Conservation (phyloP, 148 eudicot species). For the Salicornia ramosissima region DNA sequence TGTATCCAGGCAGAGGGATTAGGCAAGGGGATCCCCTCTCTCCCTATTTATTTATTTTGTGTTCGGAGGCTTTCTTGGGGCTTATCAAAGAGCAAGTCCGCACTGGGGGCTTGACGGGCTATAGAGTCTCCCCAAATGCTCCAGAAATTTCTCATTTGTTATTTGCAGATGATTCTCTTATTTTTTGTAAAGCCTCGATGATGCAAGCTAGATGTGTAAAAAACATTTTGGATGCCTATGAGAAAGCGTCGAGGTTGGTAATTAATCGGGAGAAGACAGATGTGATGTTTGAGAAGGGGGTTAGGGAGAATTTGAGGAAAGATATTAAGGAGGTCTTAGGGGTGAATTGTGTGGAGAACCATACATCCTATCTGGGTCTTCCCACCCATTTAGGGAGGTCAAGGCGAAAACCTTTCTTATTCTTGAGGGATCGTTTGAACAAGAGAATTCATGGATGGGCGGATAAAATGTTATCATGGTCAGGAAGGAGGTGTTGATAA, state of each 20-base stretch:
- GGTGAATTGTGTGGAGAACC: background rate
- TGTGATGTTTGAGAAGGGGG: background rate
- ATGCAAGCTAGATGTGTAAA: no score
- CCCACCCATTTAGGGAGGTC: background rate
- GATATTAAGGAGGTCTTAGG: background rate
- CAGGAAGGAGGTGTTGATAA: background rate
- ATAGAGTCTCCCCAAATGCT: background rate
- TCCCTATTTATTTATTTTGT: no score
- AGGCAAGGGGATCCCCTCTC: background rate
- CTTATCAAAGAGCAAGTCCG: background rate
- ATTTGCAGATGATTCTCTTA: no score
- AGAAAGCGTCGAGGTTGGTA: background rate
- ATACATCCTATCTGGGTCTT: background rate
- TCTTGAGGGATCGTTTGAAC: background rate
- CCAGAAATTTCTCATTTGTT: background rate
- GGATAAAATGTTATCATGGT: no score
- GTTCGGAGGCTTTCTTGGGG: background rate
- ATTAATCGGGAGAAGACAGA: background rate
- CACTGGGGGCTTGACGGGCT: background rate
- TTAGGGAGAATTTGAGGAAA: background rate
- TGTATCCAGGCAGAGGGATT: background rate
- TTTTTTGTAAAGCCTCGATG: no score
- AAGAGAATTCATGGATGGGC: background rate
- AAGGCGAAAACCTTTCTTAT: background rate
- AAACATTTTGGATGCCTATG: no score